These are phyloP conservation scores for Fonsecaea multimorphosa DNA, from an alignment of 2,329 filamentous ascomycete genomes.

Conservation along the genomic window DNA sequence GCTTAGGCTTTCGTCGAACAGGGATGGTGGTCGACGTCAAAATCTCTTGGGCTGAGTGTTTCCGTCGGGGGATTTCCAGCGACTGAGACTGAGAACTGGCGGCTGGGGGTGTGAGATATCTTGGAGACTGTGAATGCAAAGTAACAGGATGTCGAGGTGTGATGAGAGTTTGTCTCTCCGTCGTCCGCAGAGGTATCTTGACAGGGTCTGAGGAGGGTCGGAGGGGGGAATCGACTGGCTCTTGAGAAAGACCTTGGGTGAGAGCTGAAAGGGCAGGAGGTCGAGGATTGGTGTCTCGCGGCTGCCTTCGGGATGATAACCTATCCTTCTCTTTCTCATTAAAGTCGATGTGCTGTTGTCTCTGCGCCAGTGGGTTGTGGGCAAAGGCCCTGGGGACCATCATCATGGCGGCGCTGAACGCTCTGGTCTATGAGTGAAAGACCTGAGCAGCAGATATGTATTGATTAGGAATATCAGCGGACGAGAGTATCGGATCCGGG, in stretches of 20 bases:
- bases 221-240: conserved; percentile 10
- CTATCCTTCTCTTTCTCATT: conserved; percentile 31
- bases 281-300: conserved; percentile 6
- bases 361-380: conserved; percentile 44
- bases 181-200: conserved; percentile 24
- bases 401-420: conserved; percentile 40
- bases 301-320: conserved; percentile 20
- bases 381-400: conserved; percentile 52
- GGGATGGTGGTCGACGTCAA: conserved; percentile 67
- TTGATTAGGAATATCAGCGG: conserved; percentile 1
- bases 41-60: conserved; percentile 44
- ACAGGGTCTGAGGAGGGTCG: conserved; percentile 28
- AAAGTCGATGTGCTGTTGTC: conserved; percentile 34
- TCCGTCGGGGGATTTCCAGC: conserved; percentile 23
- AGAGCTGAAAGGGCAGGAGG: conserved; percentile 26
- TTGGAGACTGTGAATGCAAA: conserved; percentile 23
- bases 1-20: conserved; percentile 52
- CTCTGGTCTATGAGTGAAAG: not conserved
- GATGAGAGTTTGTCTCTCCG: conserved; percentile 4
- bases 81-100: conserved; percentile 1
- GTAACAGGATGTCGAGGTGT: conserved; percentile 22
- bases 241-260: conserved; percentile 27
- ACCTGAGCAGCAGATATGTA: not conserved
- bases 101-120: not conserved
- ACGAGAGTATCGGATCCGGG: conserved; percentile 2